These are phyloP conservation scores for Mucor indicus DNA, from an alignment of 371 early-diverging fungal species.

Conservation along the genomic window DNA sequence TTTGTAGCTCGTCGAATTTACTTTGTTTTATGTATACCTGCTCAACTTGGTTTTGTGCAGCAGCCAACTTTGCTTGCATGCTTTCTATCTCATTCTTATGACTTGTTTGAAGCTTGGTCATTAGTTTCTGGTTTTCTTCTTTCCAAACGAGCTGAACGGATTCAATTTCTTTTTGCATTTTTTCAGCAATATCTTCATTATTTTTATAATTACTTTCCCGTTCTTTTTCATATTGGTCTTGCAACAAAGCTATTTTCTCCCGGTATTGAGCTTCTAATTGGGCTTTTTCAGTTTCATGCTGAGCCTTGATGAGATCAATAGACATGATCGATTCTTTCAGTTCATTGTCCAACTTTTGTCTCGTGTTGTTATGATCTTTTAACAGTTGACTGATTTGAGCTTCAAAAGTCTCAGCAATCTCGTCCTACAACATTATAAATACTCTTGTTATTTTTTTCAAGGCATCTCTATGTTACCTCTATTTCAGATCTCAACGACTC, in stretches of 20 bases:
- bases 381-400: conserved; percentile 15
- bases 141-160: conserved; percentile 18
- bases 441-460: too few relatives aligned
- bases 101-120: conserved; percentile 2
- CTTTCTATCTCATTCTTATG: too few relatives aligned
- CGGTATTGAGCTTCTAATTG: conserved; percentile 13
- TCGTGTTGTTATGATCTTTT: conserved; percentile 13
- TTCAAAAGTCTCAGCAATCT: conserved; percentile 20
- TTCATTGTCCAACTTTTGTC: conserved; percentile 6
- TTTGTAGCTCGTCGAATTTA: too few relatives aligned
- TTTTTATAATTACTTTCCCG: conserved; percentile 20
- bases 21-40: too few relatives aligned
- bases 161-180: conserved; percentile 36
- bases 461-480: too few relatives aligned
- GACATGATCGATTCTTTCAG: conserved; percentile 1
- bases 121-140: conserved; percentile 10
- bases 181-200: conserved; percentile 30
- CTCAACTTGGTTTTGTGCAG: conserved; percentile 1
- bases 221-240: conserved; percentile 9
- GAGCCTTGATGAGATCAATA: not conserved
- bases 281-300: conserved; percentile 3
- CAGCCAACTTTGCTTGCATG: too few relatives aligned
- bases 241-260: conserved; percentile 8
- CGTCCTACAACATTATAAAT: conserved; percentile 17
- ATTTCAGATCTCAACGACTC: conserved; percentile 18